Evolutionary conservation across 1,139 yeast genomes (phyloP).

Genomic region (Yamadazyma sp.): DNA sequence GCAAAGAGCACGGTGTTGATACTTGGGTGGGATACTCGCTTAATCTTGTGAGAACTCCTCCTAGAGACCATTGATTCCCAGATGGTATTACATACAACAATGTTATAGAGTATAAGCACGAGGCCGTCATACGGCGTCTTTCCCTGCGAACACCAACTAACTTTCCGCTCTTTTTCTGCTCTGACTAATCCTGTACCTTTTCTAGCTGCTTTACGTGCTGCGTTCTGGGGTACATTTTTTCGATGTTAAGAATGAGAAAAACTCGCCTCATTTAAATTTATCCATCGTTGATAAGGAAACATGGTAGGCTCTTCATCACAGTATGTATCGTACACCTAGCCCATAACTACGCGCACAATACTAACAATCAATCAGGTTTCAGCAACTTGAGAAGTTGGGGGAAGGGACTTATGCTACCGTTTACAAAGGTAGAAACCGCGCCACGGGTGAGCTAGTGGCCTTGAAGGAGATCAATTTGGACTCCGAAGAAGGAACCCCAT

Average conservation of each 20-base stretch:
- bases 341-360: too few relatives aligned
- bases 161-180: too few relatives aligned
- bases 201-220: too few relatives aligned
- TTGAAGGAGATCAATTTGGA: constrained; percentile 92
- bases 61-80: constrained; percentile 45
- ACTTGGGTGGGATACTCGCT: constrained; percentile 85
- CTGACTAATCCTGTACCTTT: too few relatives aligned
- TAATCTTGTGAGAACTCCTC: constrained; percentile 57
- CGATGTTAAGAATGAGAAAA: background rate
- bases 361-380: constrained; percentile 25
- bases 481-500: constrained; percentile 97
- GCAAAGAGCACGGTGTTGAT: constrained; percentile 83
- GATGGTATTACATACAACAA: too few relatives aligned
- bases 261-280: background rate
- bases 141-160: too few relatives aligned
- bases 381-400: constrained; percentile 83
- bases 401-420: constrained; percentile 99
- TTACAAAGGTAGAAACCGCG: constrained; percentile 89
- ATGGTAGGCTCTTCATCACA: constrained; percentile 32
- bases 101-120: too few relatives aligned
- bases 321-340: constrained; percentile 20
- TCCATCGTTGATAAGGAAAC: constrained; percentile 1
- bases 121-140: too few relatives aligned
- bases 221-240: background rate
- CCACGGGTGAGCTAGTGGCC: constrained; percentile 92